Base-by-base conservation (phyloP, 192 early-diverging fungal species). In the Irineochytrium annulatum region DNA sequence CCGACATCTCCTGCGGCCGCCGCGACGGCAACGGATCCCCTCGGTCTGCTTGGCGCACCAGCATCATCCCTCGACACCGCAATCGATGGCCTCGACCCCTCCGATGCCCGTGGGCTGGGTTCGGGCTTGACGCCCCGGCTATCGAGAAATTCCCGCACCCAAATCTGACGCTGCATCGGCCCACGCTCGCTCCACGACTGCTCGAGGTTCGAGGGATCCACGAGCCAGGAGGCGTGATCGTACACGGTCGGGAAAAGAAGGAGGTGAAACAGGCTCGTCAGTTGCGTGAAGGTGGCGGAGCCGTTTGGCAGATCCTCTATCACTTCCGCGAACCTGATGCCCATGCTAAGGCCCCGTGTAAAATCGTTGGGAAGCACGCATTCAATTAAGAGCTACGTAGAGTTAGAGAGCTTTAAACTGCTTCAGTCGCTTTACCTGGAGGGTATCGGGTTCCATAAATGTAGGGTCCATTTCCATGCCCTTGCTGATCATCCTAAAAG, bases 201-300 rank as follows among this genome's bases (percentile, higher is more conserved):
- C 29, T 65, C 63, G 13, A 58, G 33, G 33, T 65, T 58, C 5
- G 55, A 49, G 16, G 56, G 55, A 17, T 58, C 54, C 22, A 33
- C 55, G 0, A 76, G 44, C 72, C 70, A 74, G 2, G 31, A 49
- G 11, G 49, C 60, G 3, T 41, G n/a, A 49, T 90, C 89, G 61
- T 77, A 89, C 16, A 87, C 79, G 0, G 87, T 90, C 3, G 89
- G 89, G 65, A 88, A 90, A 31, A 90, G 56, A 1, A 89, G 75
- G 22, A 90, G 62, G 32, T 79, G 70, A 46, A 87, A 65, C 16
- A 86, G 52, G 0, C 69, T 76, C 20, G 81, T 64, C 19, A 87
- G 74, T 22, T 71, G 55, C 0, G 58, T 31, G 43, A 77, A 75
- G 5, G 37, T 33, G 0, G 41, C 11, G 22, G 33, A 8, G 19